phyloP scores from a whole-genome alignment of 2,329 filamentous ascomycete species.

The Aspergillus aculeatus region DNA sequence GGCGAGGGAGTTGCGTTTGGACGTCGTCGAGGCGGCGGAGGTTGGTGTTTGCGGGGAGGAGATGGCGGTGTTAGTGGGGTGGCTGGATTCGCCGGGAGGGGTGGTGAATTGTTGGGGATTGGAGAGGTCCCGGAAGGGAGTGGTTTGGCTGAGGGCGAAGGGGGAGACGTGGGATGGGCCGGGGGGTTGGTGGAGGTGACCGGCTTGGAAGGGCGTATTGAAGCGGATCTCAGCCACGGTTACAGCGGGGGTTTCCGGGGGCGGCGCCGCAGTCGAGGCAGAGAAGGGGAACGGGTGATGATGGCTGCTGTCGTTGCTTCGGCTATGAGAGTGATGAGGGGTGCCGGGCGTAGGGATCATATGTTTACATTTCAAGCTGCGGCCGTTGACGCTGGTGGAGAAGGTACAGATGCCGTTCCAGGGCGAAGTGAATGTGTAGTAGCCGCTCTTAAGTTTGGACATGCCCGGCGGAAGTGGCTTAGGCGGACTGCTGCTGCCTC shows the following conservation, averaged over 20 bases:
- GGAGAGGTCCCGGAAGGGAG: conserved; percentile 15
- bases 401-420: conserved; percentile 91
- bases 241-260: conserved; percentile 39
- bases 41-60: not conserved
- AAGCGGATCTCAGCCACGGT: conserved; percentile 82
- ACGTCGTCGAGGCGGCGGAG: conserved; percentile 11
- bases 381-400: conserved; percentile 71
- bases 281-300: conserved; percentile 2
- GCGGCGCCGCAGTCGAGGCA: not conserved
- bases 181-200: conserved; percentile 30
- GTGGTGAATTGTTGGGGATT: conserved; percentile 5
- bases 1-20: conserved; percentile 33
- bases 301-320: conserved; percentile 15
- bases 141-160: conserved; percentile 22
- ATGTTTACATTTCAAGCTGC: conserved; percentile 72
- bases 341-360: conserved; percentile 49
- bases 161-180: conserved; percentile 24
- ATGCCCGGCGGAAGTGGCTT: conserved; percentile 10
- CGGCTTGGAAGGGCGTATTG: conserved; percentile 67
- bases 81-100: not conserved
- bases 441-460: conserved; percentile 38
- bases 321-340: not conserved
- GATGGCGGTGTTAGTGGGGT: not conserved
- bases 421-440: conserved; percentile 76
- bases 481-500: conserved; percentile 14